Percentiles rank a stretch among this genome's conserved stretches.
These are phyloP conservation scores for Sporothrix globosa DNA, from an alignment of 2,329 filamentous ascomycete genomes.

Conservation along the genomic window DNA sequence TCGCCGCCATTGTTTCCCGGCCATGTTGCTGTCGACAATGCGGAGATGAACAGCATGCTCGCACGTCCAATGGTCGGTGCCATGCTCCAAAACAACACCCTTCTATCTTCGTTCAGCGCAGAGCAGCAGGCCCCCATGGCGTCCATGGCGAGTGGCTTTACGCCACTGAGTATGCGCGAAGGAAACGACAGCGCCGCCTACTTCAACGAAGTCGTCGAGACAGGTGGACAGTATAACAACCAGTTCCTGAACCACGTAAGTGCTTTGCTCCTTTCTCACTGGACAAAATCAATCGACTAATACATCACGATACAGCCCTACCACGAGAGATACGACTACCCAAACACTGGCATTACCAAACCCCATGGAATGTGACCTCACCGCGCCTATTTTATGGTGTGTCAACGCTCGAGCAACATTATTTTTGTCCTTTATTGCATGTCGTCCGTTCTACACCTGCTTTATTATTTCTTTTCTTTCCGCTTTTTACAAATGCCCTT, in stretches of 20 bases:
- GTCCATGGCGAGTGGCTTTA: background rate
- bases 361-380: background rate
- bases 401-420: background rate
- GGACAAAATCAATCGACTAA: background rate
- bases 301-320: background rate
- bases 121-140: background rate
- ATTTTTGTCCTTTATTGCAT: background rate
- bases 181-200: background rate
- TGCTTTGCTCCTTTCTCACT: background rate
- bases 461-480: background rate
- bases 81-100: background rate
- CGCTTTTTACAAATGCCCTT: background rate
- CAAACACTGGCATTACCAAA: background rate
- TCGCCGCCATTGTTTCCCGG: background rate
- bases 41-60: background rate
- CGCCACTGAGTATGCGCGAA: background rate
- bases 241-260: background rate
- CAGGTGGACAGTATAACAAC: background rate
- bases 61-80: background rate
- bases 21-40: background rate
- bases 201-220: background rate
- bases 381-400: background rate
- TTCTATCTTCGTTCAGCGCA: background rate
- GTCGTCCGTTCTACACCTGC: background rate
- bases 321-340: background rate